Base-by-base conservation (phyloP, 371 early-diverging fungal genomes). In the Apophysomyces sp. region DNA sequence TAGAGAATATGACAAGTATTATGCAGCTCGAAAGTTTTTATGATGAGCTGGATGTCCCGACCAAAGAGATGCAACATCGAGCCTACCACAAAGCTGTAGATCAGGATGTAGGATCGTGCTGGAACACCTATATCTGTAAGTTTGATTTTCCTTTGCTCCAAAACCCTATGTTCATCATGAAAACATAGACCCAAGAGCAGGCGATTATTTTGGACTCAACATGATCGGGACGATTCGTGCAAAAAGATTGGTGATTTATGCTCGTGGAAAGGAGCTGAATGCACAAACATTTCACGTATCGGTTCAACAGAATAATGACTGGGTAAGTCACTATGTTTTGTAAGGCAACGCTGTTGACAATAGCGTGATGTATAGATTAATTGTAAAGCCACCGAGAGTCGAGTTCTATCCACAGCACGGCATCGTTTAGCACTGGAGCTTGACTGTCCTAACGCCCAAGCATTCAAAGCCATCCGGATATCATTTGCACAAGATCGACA, bases 11-110 rank as follows among this genome's bases (percentile, higher is more conserved):
- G 6, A 64, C 73, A 29, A 76, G 70, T n/a, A 71, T 82, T 40
- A 72, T 63, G 7, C 70, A 77, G 28, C 75, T 74, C 57, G 77
- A 77, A 32, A 28, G 65, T 11, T 56, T 62, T 31, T 79, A 77
- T 44, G 32, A 73, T 18, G 66, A 62, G 7, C n/a, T 53, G 6
- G 31, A 49, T 51, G 60, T 65, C 15, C 82, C 83, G 4, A 68
- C 60, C 0, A 66, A 72, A 6, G 67, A 71, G 13, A 63, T 73
- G 3, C 63, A 81, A 58, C 76, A 76, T 49, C 49, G 49, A 18
- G 73, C 79, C 6, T 85, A 79, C 61, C 84, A 84, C 49, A 73
- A 78, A 30, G 85, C 87, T 1, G 87, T 87, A 2, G 87, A 87
- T 71, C 69, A 69, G 12, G 72, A 87, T 56, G 56, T 66, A 5